Conservation (phyloP, 495 filamentous ascomycete genomes). For the Bryoglossum gracile region DNA sequence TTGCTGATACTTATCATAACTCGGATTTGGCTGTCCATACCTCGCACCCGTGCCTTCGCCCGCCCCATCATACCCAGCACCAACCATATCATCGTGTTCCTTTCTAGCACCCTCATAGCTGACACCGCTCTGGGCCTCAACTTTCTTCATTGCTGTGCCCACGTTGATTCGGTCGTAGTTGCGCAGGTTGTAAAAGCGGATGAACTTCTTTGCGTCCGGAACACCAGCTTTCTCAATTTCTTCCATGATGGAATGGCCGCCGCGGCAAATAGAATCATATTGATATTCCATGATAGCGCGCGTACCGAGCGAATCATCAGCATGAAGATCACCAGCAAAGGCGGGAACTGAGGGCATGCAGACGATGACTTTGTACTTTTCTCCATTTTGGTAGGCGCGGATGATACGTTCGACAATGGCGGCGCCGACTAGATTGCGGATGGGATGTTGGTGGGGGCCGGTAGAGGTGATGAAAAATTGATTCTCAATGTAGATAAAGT, state of each 20-base stretch:
- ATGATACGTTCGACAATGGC: slow-evolving; percentile 85
- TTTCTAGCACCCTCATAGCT: slow-evolving; percentile 63
- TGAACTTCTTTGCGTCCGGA: slow-evolving; percentile 62
- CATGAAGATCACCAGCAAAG: slow-evolving; percentile 82
- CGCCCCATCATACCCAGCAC: slow-evolving; percentile 24
- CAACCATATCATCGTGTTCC: slow-evolving; percentile 52
- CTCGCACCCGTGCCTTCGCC: slow-evolving; percentile 23
- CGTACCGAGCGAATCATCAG: slow-evolving; percentile 73
- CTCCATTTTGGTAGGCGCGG: slow-evolving; percentile 59
- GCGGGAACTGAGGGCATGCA: slow-evolving; percentile 83
- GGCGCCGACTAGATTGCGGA: slow-evolving; percentile 80
- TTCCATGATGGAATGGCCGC: slow-evolving; percentile 82
- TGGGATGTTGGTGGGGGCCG: slow-evolving; percentile 62
- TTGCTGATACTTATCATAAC: slow-evolving; percentile 59
- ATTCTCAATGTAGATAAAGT: slow-evolving; percentile 94
- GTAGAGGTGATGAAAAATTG: slow-evolving; percentile 98
- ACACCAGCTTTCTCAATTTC: slow-evolving; percentile 62
- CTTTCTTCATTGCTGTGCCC: slow-evolving; percentile 52
- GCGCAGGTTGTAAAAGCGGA: slow-evolving; percentile 91
- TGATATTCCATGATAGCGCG: slow-evolving; percentile 96
- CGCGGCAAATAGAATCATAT: slow-evolving; percentile 81
- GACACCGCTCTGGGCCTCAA: slow-evolving; percentile 62
- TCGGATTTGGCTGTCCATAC: slow-evolving; percentile 31
- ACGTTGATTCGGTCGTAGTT: slow-evolving; percentile 83
- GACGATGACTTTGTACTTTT: slow-evolving; percentile 79